Evolutionary conservation across 352 stramenopile genomes (phyloP), one percentile per base, ranked within the genome.

Genomic region (Pythium brachiatum): DNA sequence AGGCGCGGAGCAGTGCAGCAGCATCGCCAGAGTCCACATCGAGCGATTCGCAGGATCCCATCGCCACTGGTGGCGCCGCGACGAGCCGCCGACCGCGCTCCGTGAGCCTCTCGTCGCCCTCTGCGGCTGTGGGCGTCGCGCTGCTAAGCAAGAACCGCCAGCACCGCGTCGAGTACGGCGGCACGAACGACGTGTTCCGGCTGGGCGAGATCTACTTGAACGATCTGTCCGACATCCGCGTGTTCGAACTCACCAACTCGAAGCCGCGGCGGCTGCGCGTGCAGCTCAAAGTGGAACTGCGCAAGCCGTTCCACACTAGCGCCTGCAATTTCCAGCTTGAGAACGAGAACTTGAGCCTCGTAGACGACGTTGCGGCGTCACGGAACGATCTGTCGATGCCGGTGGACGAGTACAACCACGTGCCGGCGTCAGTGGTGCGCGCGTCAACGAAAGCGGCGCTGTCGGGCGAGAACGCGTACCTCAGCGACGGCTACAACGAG

Each of bases 401-500:
- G 5, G 62, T 64, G 1, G 82, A 90, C 41, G 79, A 90, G 63
- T 92, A 90, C 66, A 91, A 87, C 38, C 86, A 93, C 56, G 64
- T 89, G 39, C 86, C 81, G 7, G 78, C 80, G 39, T 89, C 84
- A 8, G 78, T 95, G 23, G 60, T 93, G 25, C 82, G 84, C 12
- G 76, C 81, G 44, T 86, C 82, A 1, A 81, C 82, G 13, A 90
- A 87, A 52, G 79, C 81, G 3, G 74, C 79, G 29, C 78, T 93
- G 0, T 86, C 70, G 21, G 75, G 80, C 0, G 85, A 95, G 59
- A 95, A 93, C 53, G 72, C 89, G 44, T 93, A 94, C 32, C 68
- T 96, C 0, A 85, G 80, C 55, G 85, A 95, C 57, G 85, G 84
- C 46, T 96, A 94, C 79, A 96, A 96, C 57, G 88, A 96, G 59